Conservation (phyloP, 208 protist species). For the Crithidia sp. region DNA sequence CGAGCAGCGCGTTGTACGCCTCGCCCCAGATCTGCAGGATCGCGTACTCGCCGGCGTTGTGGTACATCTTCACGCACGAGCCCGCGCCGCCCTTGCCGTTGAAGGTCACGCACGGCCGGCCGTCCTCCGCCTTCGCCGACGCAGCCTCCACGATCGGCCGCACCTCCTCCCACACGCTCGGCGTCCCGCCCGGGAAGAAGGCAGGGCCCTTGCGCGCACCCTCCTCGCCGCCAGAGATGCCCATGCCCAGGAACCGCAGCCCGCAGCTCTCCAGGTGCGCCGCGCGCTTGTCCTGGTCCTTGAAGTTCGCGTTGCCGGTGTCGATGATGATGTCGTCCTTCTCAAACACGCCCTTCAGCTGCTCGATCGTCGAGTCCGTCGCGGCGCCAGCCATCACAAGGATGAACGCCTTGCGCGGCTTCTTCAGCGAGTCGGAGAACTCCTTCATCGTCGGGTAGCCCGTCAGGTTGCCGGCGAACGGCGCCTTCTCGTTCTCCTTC, state of each 20-base stretch:
- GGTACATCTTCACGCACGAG: conserved; percentile 99
- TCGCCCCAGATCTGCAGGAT: conserved; percentile 98
- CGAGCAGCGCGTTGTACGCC: conserved; percentile 94
- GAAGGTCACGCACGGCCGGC: conserved; percentile 93
- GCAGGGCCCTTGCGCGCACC: conserved; percentile 98
- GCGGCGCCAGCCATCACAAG: conserved; percentile 97
- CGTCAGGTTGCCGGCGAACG: conserved; percentile 68
- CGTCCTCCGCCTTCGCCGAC: conserved; percentile 95
- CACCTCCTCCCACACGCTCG: conserved; percentile 92
- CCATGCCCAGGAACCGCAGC: conserved; percentile 95
- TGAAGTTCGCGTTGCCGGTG: conserved; percentile 96
- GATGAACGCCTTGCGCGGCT: conserved; percentile 94
- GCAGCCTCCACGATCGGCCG: conserved; percentile 96
- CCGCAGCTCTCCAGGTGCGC: conserved; percentile 84
- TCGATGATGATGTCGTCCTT: conserved; percentile 96
- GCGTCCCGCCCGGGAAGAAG: conserved; percentile 98
- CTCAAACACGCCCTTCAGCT: conserved; percentile 81
- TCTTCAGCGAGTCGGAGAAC: conserved; percentile 85
- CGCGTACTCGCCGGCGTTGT: conserved; percentile 99
- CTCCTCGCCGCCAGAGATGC: conserved; percentile 99
- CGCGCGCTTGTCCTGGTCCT: conserved; percentile 93
- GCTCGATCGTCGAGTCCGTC: conserved; percentile 95
- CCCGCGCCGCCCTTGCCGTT: conserved; percentile 97
- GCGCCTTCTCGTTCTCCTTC: conserved; percentile 48
- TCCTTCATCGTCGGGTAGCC: conserved; percentile 81